These are phyloP conservation scores for Starmera stellimalicola DNA, from an alignment of 1,139 yeast species.

Conservation along the genomic window DNA sequence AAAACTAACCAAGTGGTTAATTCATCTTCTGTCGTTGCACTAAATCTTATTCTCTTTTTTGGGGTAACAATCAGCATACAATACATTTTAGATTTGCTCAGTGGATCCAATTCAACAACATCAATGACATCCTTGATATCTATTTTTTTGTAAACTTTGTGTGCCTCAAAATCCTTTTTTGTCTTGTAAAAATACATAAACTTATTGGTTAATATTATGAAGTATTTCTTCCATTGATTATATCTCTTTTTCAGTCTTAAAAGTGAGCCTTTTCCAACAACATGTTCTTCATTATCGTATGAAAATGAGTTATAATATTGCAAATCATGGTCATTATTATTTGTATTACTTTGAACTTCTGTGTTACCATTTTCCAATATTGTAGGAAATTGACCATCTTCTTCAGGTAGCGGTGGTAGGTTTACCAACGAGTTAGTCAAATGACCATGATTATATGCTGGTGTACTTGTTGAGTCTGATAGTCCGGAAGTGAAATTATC, in stretches of 20 bases:
- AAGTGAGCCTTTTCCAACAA: constrained; percentile 34
- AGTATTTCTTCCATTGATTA: constrained; percentile 40
- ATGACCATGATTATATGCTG: constrained; percentile 1
- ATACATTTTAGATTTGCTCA: constrained; percentile 33
- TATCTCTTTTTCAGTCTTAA: constrained; percentile 32
- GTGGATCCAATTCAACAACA: constrained; percentile 43
- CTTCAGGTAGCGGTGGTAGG: constrained; percentile 12
- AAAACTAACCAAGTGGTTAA: constrained; percentile 36
- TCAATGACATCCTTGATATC: constrained; percentile 34
- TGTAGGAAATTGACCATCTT: constrained; percentile 5
- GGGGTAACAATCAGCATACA: constrained; percentile 43
- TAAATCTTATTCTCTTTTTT: constrained; percentile 33
- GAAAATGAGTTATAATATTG: constrained; percentile 15
- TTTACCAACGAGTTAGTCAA: constrained; percentile 3
- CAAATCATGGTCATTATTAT: not conserved
- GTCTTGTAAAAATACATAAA: constrained; percentile 33
- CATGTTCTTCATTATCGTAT: constrained; percentile 24
- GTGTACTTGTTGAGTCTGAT: constrained; percentile 15
- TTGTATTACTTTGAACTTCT: not conserved
- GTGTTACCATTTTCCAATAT: not conserved
- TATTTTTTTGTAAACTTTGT: constrained; percentile 24
- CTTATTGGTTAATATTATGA: constrained; percentile 34
- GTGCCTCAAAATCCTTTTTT: constrained; percentile 16
- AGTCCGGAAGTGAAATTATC: constrained; percentile 23
- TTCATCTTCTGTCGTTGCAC: constrained; percentile 38